These are phyloP conservation scores for Podospora pseudopauciseta DNA, from an alignment of 495 filamentous ascomycete genomes.

Conservation along the genomic window DNA sequence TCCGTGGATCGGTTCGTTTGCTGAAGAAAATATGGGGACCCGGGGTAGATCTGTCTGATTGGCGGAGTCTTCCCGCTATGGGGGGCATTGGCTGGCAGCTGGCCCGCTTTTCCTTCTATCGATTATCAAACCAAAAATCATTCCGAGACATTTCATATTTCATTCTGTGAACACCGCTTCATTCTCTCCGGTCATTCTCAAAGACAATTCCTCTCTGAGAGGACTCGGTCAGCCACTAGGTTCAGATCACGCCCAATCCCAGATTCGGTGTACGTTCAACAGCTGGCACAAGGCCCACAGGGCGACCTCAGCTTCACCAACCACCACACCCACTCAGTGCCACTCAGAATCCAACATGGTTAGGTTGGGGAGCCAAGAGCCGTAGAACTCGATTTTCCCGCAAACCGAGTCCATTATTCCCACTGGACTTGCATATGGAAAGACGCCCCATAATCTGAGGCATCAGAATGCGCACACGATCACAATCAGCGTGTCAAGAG, in stretches of 20 bases:
- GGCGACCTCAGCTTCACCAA: background rate
- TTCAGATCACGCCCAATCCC: background rate
- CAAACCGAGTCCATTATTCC: background rate
- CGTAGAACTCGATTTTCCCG: background rate
- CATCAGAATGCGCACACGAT: background rate
- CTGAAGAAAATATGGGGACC: constrained; percentile 16
- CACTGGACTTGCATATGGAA: background rate
- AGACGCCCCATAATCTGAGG: background rate
- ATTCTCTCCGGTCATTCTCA: background rate
- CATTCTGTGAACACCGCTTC: background rate
- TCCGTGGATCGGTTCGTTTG: background rate
- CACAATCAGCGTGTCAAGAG: background rate
- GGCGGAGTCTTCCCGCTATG: constrained; percentile 6
- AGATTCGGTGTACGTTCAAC: background rate
- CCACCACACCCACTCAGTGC: background rate
- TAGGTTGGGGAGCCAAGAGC: background rate
- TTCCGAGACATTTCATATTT: constrained; percentile 10
- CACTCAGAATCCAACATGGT: background rate
- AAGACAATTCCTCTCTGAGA: background rate
- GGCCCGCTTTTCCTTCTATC: constrained; percentile 2
- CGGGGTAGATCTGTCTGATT: constrained; percentile 13
- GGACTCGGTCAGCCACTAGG: background rate
- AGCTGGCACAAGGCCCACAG: background rate
- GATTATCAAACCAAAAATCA: constrained; percentile 10
- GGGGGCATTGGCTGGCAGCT: background rate